Evolutionary conservation across 176 grass and related monocot species (phyloP).

Genomic region (Poa annua): DNA sequence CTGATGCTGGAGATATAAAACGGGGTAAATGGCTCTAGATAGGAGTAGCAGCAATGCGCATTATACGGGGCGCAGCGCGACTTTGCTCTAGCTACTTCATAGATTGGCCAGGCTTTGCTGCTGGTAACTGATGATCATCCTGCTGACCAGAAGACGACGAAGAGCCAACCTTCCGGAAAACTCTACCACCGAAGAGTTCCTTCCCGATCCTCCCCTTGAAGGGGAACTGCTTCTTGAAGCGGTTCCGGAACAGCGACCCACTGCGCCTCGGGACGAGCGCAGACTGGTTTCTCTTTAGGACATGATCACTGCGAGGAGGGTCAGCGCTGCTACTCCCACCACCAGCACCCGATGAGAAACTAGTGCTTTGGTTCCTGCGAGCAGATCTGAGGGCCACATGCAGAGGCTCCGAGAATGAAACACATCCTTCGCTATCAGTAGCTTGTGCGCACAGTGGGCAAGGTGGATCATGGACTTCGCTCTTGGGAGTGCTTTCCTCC

Average conservation of each 20-base stretch:
- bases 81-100: conserved; percentile 49
- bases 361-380: conserved; percentile 45
- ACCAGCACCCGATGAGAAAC: conserved; percentile 39
- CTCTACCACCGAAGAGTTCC: conserved; percentile 66
- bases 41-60: conserved; percentile 24
- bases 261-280: conserved; percentile 19
- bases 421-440: conserved; percentile 48
- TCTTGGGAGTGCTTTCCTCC: conserved; percentile 86
- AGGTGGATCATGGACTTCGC: conserved; percentile 73
- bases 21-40: not conserved
- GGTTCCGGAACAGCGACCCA: conserved; percentile 55
- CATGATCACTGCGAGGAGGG: conserved; percentile 41
- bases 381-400: conserved; percentile 66
- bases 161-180: conserved; percentile 64
- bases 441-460: conserved; percentile 69
- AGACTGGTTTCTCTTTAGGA: conserved; percentile 59
- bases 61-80: not conserved
- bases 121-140: conserved; percentile 21
- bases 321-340: conserved; percentile 50
- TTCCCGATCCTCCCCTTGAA: conserved; percentile 84
- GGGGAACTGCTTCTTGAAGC: conserved; percentile 79
- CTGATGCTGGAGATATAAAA: conserved; percentile 13
- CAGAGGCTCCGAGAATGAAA: conserved; percentile 86
- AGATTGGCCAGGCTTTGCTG: conserved; percentile 6
- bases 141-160: conserved; percentile 55